phyloP scores from a whole-genome alignment of 2,329 filamentous ascomycete species.

The Talaromyces sp. region DNA sequence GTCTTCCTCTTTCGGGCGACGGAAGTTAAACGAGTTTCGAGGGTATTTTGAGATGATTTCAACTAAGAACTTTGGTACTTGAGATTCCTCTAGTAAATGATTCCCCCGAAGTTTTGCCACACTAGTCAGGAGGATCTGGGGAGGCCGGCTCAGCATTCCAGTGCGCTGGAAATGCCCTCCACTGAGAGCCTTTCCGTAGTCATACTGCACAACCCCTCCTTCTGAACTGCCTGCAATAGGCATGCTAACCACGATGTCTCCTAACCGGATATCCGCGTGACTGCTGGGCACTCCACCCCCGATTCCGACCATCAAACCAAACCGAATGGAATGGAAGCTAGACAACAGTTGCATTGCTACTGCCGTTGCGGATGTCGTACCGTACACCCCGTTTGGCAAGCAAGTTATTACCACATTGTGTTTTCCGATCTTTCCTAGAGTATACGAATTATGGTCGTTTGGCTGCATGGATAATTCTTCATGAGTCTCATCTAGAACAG shows the following conservation, averaged over 20 bases:
- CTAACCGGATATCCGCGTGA: constrained; percentile 16
- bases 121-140: background rate
- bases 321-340: background rate
- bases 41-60: background rate
- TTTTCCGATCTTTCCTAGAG: background rate
- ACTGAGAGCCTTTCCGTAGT: background rate
- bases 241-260: background rate
- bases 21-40: background rate
- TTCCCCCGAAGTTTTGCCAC: background rate
- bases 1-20: background rate
- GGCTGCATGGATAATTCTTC: background rate
- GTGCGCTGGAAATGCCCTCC: background rate
- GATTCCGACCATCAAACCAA: background rate
- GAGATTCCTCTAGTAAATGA: background rate
- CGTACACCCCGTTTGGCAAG: background rate
- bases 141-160: background rate
- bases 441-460: background rate
- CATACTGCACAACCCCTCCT: background rate
- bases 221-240: background rate
- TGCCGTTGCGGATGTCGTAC: background rate
- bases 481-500: constrained; percentile 13
- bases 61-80: background rate
- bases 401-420: background rate
- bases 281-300: constrained; percentile 14
- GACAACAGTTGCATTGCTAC: background rate